Base-by-base conservation (phyloP, 2,329 filamentous ascomycete genomes). In the Corniculantispora saksenae region DNA sequence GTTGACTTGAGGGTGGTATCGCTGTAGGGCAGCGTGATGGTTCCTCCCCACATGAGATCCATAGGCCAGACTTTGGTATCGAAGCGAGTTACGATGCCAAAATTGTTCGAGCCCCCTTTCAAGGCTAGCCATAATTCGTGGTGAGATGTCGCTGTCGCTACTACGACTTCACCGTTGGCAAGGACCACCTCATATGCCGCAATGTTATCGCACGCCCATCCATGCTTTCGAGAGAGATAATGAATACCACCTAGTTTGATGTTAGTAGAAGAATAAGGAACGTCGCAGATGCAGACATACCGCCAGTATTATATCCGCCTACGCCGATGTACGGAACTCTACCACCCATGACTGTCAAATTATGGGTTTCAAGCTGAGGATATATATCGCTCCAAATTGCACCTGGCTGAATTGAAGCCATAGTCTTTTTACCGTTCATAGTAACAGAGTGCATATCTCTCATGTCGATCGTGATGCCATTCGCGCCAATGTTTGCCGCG, bases 81-180 rank as follows among this genome's bases (percentile, higher is more conserved):
- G 62, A 77, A 76, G 7, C 70, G 67, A 1, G 80, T 77, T 2
- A 78, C 74, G 63, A 80, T 75, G 43, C 81, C 81, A 53, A 82
- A 80, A 67, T 84, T 84, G 65, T 75, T 79, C 21, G 77, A 75
- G 17, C 83, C 83, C 5, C 83, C 83, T 64, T 82, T 80, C 2
- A 84, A 73, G 1, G 81, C 82, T 67, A 75, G 77, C 69, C 76
- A 84, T 0, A 85, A 76, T 66, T 85, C 81, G 0, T 68, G 43
- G 58, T 83, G 75, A 2, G 72, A 54, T 0, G 67, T 61, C 0
- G 64, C 64, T 45, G 76, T 81, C 17, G 78, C 81, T 15, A 78
- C 76, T 17, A 82, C 70, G 43, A 84, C 74, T 1, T 66, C 62
- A 1, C 82, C 82, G 53, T 77, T 70, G 0, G 78, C 77, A 1